Base-by-base conservation (phyloP, 2,329 filamentous ascomycete species). In the Monilinia aucupariae region DNA sequence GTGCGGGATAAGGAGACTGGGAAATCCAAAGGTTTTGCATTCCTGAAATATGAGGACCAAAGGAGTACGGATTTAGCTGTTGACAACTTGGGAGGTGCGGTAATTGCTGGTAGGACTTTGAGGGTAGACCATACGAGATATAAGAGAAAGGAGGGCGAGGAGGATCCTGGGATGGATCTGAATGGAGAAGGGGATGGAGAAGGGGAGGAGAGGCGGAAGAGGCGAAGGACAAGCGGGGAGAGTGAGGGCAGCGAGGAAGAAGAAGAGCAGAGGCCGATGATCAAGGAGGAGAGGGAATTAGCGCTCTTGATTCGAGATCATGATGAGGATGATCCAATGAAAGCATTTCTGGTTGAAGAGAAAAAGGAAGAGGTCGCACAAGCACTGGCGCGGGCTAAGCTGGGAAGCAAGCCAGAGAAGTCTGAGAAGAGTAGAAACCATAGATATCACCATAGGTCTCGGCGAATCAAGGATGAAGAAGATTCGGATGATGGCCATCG, bases 321-420 rank as follows among this genome's bases (percentile, higher is more conserved):
- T 67, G 94, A 97, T 68, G 92, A 97, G 30, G 93, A 97, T 65
- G 94, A 99, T 74, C 94, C 94, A 0, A 99, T 99, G 94, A 97
- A 96, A 76, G 86, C 85, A 45, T 97, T 90, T 71, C 74, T 97
- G 67, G 86, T 97, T 59, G 85, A 93, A 67, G 89, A 96, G 76
- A 97, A 97, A 82, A 92, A 90, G 76, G 91, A 91, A 73, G 91
- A 96, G 74, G 84, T 96, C 15, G 85, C 89, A 61, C 82, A 84
- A 64, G 92, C 91, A 3, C 76, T 89, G 69, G 79, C 80, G 67
- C 82, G 76, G 69, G 73, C 81, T 59, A 79, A 80, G 76, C 62
- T 52, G 34, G 61, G 63, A 30, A 69, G 69, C 47, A 65, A 67
- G 41, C 47, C 62, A 2, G 65, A 69, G 39, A 72, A 69, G 51